Base-by-base conservation (phyloP, 495 filamentous ascomycete species). In the Chaetomium cochliodes region DNA sequence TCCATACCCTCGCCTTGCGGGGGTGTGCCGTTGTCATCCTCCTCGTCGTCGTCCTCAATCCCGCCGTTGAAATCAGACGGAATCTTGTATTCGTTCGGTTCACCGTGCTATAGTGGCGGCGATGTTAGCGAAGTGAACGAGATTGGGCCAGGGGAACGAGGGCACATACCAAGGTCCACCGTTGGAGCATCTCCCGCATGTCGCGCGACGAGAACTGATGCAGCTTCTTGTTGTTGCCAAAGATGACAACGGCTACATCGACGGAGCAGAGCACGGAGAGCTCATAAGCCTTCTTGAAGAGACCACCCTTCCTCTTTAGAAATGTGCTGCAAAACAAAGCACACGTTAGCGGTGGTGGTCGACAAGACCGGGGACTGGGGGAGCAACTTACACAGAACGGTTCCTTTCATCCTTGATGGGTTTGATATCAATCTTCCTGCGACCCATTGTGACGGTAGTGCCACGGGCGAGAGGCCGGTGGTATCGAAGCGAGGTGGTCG, bases 201-300 rank as follows among this genome's bases (percentile, higher is more conserved):
- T 97, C 91, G 70, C 85, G 82, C 30, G 94, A 98, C 46, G 92
- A 98, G 73, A 94, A 98, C 78, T 98, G 91, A 79, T 97, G 96
- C 37, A 98, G 83, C 77, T 97, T 97, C 82, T 97, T 98, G 77
- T 98, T 98, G 76, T 89, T 90, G 68, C 93, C 93, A 73, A 97
- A 98, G 69, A 98, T 97, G 69, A 98, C 93, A 64, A 98, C 94
- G 28, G 96, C 94, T 68, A 98, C 93, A 77, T 98, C 96, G 70
- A 98, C 94, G 52, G 92, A 96, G 76, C 94, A 98, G 65, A 98
- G 87, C 49, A 98, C 94, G 65, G 93, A 96, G 26, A 98, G 85
- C 83, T 98, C 94, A 79, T 98, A 92, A 61, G 94, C 94, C 84
- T 98, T 98, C 86, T 98, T 98, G 85, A 98, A 98, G 26, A 98